Percentiles rank a stretch among this genome's conserved stretches.
Conservation (phyloP, 306 rosid species). For the Lithocarpus polystachyus region DNA sequence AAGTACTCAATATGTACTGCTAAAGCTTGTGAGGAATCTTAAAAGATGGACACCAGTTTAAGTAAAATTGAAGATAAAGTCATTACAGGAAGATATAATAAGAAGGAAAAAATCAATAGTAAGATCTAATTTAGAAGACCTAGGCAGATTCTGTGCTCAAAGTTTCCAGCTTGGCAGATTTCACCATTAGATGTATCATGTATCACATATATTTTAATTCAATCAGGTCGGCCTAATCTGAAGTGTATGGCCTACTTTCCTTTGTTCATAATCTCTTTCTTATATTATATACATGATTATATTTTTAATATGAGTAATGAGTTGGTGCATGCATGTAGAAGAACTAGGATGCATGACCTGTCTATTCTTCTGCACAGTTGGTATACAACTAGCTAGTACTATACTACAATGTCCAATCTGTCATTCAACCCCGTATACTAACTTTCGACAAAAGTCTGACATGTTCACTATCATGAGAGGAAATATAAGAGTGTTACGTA, state of each 20-base stretch:
- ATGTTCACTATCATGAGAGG: too few species aligned
- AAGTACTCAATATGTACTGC: neutral
- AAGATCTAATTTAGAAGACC: neutral
- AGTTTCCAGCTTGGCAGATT: slow-evolving; percentile 29
- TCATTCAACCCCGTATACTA: neutral
- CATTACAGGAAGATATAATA: neutral
- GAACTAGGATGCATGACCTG: neutral
- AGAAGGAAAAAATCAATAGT: neutral
- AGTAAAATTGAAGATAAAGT: neutral
- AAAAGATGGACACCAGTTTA: neutral
- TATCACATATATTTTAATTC: neutral
- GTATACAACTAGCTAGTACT: neutral
- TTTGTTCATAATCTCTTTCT: slow-evolving; percentile 2
- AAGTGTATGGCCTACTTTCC: neutral
- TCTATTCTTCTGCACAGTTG: neutral
- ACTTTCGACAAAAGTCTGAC: neutral
- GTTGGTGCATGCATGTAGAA: slow-evolving; percentile 23
- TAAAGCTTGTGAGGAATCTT: slow-evolving; percentile 11
- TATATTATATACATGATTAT: neutral
- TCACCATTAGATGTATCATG: neutral
- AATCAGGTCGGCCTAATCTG: neutral
- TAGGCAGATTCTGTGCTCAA: neutral
- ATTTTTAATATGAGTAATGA: neutral
- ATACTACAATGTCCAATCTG: neutral
- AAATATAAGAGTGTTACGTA: too few species aligned